Conservation (phyloP, 495 filamentous ascomycete genomes). For the Talaromyces liani region DNA sequence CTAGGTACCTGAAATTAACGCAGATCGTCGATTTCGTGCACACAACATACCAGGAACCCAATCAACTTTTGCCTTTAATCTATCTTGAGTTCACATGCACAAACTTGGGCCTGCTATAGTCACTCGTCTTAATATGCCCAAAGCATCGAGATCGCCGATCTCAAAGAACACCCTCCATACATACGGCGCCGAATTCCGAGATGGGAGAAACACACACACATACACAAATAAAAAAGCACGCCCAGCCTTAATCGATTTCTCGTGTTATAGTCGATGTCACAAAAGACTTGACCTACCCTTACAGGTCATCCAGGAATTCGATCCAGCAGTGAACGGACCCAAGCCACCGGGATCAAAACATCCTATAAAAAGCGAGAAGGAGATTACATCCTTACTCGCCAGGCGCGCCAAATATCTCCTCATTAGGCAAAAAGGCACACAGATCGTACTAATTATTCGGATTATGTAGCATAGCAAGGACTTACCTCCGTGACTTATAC, state of each 20-base stretch:
- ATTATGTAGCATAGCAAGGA: too few species aligned
- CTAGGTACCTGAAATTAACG: not conserved
- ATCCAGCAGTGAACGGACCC: not conserved
- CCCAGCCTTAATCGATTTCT: not conserved
- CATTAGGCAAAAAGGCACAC: not conserved
- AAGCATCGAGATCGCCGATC: not conserved
- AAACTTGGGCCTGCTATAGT: not conserved
- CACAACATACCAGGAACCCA: not conserved
- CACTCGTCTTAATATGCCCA: not conserved
- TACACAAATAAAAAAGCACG: not conserved
- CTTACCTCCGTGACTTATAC: too few species aligned
- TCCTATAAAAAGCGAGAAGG: not conserved
- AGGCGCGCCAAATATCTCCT: not conserved
- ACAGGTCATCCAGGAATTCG: not conserved
- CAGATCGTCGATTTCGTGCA: not conserved
- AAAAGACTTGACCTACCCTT: too few species aligned
- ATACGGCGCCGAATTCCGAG: not conserved
- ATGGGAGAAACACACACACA: not conserved
- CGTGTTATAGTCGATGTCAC: too few species aligned
- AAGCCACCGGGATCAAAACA: not conserved
- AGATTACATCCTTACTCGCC: not conserved
- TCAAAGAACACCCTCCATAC: not conserved
- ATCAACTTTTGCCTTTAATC: not conserved
- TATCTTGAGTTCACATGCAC: not conserved
- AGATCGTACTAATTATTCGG: too few species aligned